Evolutionary conservation across 2,329 filamentous ascomycete species (phyloP).

Genomic region (Pyrenochaeta sp.): DNA sequence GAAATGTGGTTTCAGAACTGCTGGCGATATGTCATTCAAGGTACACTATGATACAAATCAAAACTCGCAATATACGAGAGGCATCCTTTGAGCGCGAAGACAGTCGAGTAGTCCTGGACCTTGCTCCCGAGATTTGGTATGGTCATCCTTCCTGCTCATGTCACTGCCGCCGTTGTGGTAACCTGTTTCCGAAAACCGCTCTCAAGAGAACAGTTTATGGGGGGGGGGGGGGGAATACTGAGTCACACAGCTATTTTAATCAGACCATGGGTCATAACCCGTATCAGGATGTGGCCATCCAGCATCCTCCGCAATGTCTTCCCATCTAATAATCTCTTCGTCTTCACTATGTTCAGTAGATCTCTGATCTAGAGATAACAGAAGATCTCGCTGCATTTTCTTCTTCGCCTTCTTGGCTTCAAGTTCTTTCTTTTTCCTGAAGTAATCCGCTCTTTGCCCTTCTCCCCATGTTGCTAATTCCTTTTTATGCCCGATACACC

Average conservation of each 20-base stretch:
- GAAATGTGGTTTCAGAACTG: conserved; percentile 29
- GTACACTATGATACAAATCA: neutral
- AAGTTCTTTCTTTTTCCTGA: neutral
- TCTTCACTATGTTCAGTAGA: neutral
- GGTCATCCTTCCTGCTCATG: too few species aligned
- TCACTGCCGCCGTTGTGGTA: too few species aligned
- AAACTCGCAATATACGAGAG: neutral
- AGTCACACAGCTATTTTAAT: neutral
- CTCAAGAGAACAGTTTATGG: too few species aligned
- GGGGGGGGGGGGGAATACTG: too few species aligned
- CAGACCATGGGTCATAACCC: neutral
- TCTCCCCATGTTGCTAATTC: conserved; percentile 4
- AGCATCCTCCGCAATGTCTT: neutral
- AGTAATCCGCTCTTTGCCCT: neutral
- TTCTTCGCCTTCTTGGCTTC: neutral
- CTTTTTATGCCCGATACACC: neutral
- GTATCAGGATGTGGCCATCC: neutral
- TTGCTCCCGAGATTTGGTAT: too few species aligned
- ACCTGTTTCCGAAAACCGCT: too few species aligned
- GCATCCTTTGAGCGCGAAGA: too few species aligned
- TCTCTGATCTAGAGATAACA: too few species aligned
- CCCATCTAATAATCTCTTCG: neutral
- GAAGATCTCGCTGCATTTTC: neutral
- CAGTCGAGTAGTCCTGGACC: too few species aligned
- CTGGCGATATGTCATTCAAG: conserved; percentile 22